Evolutionary conservation across 179 eudicot genomes (phyloP).

Genomic region (Silene coronaria): DNA sequence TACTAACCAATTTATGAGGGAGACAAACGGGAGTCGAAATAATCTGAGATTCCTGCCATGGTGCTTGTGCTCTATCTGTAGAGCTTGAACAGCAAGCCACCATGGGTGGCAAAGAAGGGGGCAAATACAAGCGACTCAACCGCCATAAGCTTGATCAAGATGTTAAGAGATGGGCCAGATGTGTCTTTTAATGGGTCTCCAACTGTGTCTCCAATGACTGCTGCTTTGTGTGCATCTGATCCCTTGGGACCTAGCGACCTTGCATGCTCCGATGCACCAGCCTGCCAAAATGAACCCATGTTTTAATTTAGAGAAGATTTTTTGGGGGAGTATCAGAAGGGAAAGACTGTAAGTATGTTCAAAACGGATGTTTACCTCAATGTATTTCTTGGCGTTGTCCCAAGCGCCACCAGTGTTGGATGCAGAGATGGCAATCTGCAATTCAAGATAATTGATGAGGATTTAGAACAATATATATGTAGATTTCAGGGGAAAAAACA

Average conservation of each 20-base stretch:
- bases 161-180: conserved; percentile 85
- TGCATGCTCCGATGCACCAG: conserved; percentile 83
- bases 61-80: conserved; percentile 11
- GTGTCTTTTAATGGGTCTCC: conserved; percentile 97
- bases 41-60: neutral
- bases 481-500: neutral
- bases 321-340: too few species aligned
- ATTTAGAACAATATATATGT: neutral
- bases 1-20: conserved; percentile 17
- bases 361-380: conserved; percentile 49
- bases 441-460: neutral
- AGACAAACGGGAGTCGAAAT: conserved; percentile 17
- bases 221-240: conserved; percentile 89
- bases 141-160: conserved; percentile 92
- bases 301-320: neutral
- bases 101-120: conserved; percentile 89
- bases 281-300: conserved; percentile 31
- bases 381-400: conserved; percentile 96
- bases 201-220: conserved; percentile 87
- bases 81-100: conserved; percentile 80
- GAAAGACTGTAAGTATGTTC: neutral
- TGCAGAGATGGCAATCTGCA: conserved; percentile 88
- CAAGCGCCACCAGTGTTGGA: conserved; percentile 96
- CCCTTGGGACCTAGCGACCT: conserved; percentile 80
- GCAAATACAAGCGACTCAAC: conserved; percentile 90